Evolutionary conservation across 129 eudicot genomes (phyloP), one percentile per base, ranked within the genome.

Genomic region (Pittosporum tobira): DNA sequence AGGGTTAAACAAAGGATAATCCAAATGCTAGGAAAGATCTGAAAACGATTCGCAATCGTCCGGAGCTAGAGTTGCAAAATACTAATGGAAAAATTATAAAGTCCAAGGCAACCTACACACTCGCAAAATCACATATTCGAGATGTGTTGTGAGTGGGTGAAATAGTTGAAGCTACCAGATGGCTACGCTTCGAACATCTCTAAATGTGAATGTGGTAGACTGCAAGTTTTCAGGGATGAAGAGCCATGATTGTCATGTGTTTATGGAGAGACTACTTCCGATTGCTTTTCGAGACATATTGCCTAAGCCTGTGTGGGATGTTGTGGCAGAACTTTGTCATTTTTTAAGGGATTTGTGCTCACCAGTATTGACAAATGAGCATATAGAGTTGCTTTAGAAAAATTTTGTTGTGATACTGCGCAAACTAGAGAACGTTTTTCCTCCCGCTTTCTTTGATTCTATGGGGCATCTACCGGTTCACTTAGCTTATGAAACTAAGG

Each of bases 201-300:
- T 0, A 6, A 54, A n/a, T 36, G 55, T 48, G 6, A 18, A 14
- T 61, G 19, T 40, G 21, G 1, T 43, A 18, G 55, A 40, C 21
- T 22, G 49, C 3, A 20, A 62, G 26, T 36, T 51, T 6, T 2
- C 19, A 4, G 44, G 68, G 0, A 14, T 63, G 63, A 57, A 64
- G 45, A 68, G 75, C 10, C 79, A 63, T 28, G 75, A 68, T 10
- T 68, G 67, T 24, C 67, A 74, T 57, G 67, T 68, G 25, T 68
- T 68, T 13, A 57, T 57, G 59, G 6, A 68, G 27, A 29, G 42
- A 1, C 34, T 59, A 28, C 3, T 68, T 1, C 59, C 65, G 2
- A 26, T 68, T 29, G 57, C 44, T 18, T 42, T 57, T 16, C 18
- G 16, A 24, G 64, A 44, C 31, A 2, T 43, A 7, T 30, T 51